Base-by-base conservation (phyloP, 176 grass and related monocot genomes). In the Pharus latifolius region DNA sequence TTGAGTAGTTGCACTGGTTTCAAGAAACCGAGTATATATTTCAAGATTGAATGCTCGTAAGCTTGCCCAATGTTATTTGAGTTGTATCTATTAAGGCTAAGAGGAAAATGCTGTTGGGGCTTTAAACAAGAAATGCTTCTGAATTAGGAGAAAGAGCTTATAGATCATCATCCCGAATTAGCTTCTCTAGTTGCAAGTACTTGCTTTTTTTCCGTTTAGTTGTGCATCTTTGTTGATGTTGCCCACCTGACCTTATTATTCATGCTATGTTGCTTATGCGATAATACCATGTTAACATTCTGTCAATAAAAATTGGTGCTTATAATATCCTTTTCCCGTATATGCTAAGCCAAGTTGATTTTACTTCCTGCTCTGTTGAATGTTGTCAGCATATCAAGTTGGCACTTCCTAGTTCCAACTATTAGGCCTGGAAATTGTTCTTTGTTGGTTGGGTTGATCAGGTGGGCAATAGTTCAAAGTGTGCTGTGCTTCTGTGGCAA, bases 1-100 rank as follows among this genome's bases (percentile, higher is more conserved):
- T 5, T 13, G 18, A 7, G 0, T 24, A 13, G 0, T 0, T 19
- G n/a, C n/a, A n/a, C n/a, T n/a, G n/a, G n/a, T n/a, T n/a, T n/a
- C n/a, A n/a, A n/a, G n/a, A n/a, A n/a, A n/a, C n/a, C n/a, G n/a
- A n/a, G n/a, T n/a, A n/a, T n/a, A n/a, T 46, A 37, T 32, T 9
- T 55, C 0, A 60, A 71, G 42, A 42, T 8, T n/a, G 3, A 56
- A 43, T 56, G 10, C 5, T 27, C 56, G 60, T 43, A 26, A 10
- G 5, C 2, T 28, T 44, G 60, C 13, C 2, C 0, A 13, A 16
- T 8, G 5, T 13, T 18, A 22, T 18, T 25, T n/a, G n/a, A n/a
- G n/a, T n/a, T n/a, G n/a, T n/a, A n/a, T n/a, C n/a, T n/a, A n/a
- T n/a, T n/a, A n/a, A n/a, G n/a, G 15, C 16, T 3, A n/a, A 57